Evolutionary conservation across 805 yeast genomes (phyloP), one percentile per base, ranked within the genome.

Genomic region (Pichia scutulata): DNA sequence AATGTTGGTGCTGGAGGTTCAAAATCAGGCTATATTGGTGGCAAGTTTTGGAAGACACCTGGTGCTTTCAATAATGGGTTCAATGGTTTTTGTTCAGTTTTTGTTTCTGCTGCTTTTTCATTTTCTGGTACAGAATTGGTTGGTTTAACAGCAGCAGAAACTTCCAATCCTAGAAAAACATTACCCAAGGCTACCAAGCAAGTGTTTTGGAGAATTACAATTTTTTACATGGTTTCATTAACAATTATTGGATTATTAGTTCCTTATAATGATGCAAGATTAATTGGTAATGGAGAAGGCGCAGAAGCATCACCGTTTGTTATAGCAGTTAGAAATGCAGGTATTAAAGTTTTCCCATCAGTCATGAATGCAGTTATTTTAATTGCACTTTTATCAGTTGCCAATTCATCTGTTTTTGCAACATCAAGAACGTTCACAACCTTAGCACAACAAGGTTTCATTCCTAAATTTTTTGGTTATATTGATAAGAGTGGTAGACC

Each of bases 401-500:
- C 86, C 50, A 84, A 82, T 68, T 77, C 86, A 21, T 77, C 87
- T 0, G 76, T 82, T 39, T 84, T 75, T 64, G 84, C 82, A 13
- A 76, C 81, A 49, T 81, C 87, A 45, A 75, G 89, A 70, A 75
- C 86, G 13, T 61, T 83, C 42, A 78, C 76, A 48, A 75, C 84
- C 25, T 66, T 83, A 59, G 82, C 86, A 8, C 77, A 76, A 48
- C 84, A 81, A 64, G 85, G 85, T 4, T 74, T 76, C 56, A 80
- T 79, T 37, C 87, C 88, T 53, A 61, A 64, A 44, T 57, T 74
- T 26, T 74, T 84, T 49, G 78, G 80, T 18, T 81, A 81, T 65
- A 76, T 85, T 50, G 92, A 86, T 63, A 73, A 81, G 50, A 70
- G 70, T 44, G 95, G 95, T 45, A 74, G 93, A 55, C 95, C 95